Evolutionary conservation across 306 rosid species (phyloP).

Genomic region (Vigna angularis): DNA sequence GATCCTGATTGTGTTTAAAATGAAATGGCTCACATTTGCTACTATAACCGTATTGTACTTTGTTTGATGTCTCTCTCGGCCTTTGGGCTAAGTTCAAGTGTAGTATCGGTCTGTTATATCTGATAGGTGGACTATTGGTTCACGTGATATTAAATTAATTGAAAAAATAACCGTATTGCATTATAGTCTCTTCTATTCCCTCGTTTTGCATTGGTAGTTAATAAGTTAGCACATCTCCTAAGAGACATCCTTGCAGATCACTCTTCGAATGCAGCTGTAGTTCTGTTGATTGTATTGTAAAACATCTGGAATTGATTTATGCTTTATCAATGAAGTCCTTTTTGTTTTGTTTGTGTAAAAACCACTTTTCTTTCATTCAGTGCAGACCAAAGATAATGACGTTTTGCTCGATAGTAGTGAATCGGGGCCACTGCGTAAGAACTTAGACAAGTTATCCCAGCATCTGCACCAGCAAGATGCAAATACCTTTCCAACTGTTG

Average conservation of each 20-base stretch:
- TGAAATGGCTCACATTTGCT: constrained; percentile 15
- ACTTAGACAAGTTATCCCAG: constrained; percentile 56
- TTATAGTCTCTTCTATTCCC: not conserved
- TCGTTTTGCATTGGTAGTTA: constrained; percentile 3
- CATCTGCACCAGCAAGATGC: constrained; percentile 52
- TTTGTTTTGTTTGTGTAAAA: constrained; percentile 68
- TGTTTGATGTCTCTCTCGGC: no score
- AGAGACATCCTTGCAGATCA: constrained; percentile 7
- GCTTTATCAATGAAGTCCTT: constrained; percentile 27
- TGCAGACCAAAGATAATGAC: constrained; percentile 90
- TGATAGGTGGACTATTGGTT: no score
- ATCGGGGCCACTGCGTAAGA: constrained; percentile 53
- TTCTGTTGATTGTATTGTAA: constrained; percentile 24
- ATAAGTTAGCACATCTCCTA: constrained; percentile 26
- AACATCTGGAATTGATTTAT: constrained; percentile 31
- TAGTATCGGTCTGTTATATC: no score
- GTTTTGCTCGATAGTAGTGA: constrained; percentile 63
- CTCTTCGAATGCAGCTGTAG: not conserved
- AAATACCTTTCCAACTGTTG: constrained; percentile 60
- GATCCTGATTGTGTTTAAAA: not conserved
- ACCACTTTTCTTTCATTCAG: constrained; percentile 76
- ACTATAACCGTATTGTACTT: not conserved
- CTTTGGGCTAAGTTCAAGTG: no score
- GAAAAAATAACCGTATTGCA: not conserved
- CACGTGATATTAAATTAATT: no score